Evolutionary conservation across 306 rosid genomes (phyloP).

Genomic region (Neltuma alba): DNA sequence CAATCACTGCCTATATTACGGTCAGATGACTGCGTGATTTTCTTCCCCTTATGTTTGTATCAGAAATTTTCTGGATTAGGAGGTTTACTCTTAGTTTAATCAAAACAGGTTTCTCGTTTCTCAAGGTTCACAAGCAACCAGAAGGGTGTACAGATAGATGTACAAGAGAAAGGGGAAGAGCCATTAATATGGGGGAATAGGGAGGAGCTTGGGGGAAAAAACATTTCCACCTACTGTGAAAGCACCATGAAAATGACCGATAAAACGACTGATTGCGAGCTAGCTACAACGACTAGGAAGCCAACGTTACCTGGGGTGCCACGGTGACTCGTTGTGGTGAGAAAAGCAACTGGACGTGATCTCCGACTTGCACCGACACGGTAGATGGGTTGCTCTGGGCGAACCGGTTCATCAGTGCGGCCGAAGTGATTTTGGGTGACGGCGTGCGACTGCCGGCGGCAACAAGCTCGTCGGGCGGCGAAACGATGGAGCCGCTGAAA

Average conservation of each 20-base stretch:
- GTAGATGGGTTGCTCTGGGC: conserved; percentile 51
- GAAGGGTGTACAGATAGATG: too few relatives aligned
- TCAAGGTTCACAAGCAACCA: conserved; percentile 11
- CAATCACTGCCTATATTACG: background rate
- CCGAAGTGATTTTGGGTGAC: conserved; percentile 72
- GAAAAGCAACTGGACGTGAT: conserved; percentile 69
- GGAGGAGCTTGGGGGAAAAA: too few relatives aligned
- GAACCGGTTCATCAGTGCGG: conserved; percentile 66
- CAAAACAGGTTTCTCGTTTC: too few relatives aligned
- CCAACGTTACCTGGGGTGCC: conserved; percentile 71
- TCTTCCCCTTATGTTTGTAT: background rate
- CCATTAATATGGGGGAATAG: too few relatives aligned
- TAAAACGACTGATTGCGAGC: conserved; percentile 5
- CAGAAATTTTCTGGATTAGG: background rate
- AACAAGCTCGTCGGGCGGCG: conserved; percentile 92
- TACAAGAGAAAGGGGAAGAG: too few relatives aligned
- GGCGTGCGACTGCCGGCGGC: conserved; percentile 95
- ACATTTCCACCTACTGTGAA: background rate
- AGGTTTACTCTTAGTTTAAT: background rate
- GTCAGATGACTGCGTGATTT: background rate
- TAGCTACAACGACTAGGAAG: background rate
- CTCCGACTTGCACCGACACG: conserved; percentile 78
- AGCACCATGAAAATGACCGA: background rate
- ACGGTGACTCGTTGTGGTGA: conserved; percentile 74
- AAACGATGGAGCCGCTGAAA: conserved; percentile 75